Conservation (phyloP, 768 basidiomycete species). For the Rubroboletus satanas region DNA sequence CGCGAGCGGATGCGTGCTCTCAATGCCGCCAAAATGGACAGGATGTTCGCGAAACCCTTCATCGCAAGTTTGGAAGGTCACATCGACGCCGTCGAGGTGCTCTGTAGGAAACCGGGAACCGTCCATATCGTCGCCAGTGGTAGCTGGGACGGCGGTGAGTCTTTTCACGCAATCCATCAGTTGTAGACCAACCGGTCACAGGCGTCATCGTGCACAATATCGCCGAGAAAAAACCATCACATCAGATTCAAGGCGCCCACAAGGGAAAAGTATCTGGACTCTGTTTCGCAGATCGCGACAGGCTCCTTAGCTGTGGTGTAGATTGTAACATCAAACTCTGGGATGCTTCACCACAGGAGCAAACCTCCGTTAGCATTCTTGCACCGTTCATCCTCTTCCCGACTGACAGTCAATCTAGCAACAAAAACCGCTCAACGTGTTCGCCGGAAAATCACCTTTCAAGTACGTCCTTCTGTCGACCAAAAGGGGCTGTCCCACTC, state of each 20-base stretch:
- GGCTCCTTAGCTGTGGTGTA: conserved; percentile 74
- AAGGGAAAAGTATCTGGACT: conserved; percentile 84
- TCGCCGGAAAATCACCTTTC: conserved; percentile 84
- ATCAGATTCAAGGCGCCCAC: conserved; percentile 67
- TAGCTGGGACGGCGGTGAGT: conserved; percentile 92
- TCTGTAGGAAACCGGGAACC: conserved; percentile 68
- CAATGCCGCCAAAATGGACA: conserved; percentile 94
- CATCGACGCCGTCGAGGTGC: conserved; percentile 86
- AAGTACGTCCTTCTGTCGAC: conserved; percentile 53
- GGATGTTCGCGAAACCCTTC: conserved; percentile 98
- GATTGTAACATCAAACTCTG: conserved; percentile 84
- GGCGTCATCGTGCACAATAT: conserved; percentile 87
- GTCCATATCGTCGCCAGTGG: conserved; percentile 83
- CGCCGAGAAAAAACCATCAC: conserved; percentile 48
- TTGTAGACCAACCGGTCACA: conserved; percentile 26
- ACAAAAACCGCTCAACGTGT: conserved; percentile 68
- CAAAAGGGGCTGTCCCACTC: neutral
- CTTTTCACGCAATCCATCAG: neutral
- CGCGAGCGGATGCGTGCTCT: conserved; percentile 91
- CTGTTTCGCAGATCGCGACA: conserved; percentile 61
- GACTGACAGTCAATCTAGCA: conserved; percentile 18
- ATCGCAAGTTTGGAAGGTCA: conserved; percentile 89
- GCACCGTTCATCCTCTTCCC: neutral
- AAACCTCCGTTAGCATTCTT: conserved; percentile 35
- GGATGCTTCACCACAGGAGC: conserved; percentile 44